These are phyloP conservation scores for Ceratocystis huliohia DNA, from an alignment of 2,329 filamentous ascomycete species.

Conservation along the genomic window DNA sequence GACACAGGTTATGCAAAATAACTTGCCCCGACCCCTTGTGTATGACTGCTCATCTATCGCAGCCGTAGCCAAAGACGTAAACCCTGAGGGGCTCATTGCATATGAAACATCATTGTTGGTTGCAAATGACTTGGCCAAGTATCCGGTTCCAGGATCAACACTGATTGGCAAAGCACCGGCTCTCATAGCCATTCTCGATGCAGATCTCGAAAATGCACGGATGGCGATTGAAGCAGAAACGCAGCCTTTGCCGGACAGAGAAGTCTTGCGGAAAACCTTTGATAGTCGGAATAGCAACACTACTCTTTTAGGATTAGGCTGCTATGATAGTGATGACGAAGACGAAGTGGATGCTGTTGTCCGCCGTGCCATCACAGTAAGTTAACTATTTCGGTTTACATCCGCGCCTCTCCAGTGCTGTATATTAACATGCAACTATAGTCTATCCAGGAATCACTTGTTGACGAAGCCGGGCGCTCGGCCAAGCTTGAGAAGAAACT, in stretches of 20 bases:
- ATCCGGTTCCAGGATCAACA: slow-evolving; percentile 54
- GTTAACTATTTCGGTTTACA: slow-evolving; percentile 24
- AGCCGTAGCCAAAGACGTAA: slow-evolving; percentile 38
- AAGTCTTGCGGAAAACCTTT: slow-evolving; percentile 43
- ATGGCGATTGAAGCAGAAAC: slow-evolving; percentile 63
- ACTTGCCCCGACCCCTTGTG: slow-evolving; percentile 60
- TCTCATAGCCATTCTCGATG: slow-evolving; percentile 56
- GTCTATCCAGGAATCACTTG: slow-evolving; percentile 60
- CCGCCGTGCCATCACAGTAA: slow-evolving; percentile 60
- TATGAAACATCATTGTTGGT: slow-evolving; percentile 68
- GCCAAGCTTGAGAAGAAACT: slow-evolving; percentile 92
- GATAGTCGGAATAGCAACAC: slow-evolving; percentile 40
- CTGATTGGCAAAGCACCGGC: slow-evolving; percentile 48
- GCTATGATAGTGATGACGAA: slow-evolving; percentile 65
- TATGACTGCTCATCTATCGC: slow-evolving; percentile 61
- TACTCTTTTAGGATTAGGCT: slow-evolving; percentile 65
- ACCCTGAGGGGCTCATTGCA: slow-evolving; percentile 57
- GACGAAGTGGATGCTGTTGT: slow-evolving; percentile 53
- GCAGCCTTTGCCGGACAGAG: slow-evolving; percentile 36
- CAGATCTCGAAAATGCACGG: slow-evolving; percentile 59
- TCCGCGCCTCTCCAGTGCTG: neutral
- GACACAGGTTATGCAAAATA: slow-evolving; percentile 81
- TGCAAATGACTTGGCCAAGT: slow-evolving; percentile 66
- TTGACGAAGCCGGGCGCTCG: slow-evolving; percentile 61
- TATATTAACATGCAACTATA: slow-evolving; percentile 26